Evolutionary conservation across 352 stramenopile genomes (phyloP).

Genomic region (Blastocystis sp.): DNA sequence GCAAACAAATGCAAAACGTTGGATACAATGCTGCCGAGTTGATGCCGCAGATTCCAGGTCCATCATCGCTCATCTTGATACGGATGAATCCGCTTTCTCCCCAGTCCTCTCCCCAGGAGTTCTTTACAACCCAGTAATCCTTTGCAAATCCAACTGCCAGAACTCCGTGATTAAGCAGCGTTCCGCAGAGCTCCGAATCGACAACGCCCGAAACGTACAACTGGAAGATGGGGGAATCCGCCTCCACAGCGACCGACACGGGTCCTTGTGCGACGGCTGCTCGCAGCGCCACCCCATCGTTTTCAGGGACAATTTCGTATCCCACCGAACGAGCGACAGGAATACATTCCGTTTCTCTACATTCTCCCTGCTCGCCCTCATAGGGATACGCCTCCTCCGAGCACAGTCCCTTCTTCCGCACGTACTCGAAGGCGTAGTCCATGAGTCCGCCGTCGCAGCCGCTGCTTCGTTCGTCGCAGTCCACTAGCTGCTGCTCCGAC

Average conservation of each 20-base stretch:
- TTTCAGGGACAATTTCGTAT: slow-evolving; percentile 73
- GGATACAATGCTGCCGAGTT: neutral
- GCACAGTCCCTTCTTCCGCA: slow-evolving; percentile 78
- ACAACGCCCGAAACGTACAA: slow-evolving; percentile 86
- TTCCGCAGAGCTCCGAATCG: slow-evolving; percentile 68
- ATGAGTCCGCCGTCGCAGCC: slow-evolving; percentile 91
- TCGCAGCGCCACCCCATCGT: slow-evolving; percentile 73
- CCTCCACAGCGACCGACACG: slow-evolving; percentile 82
- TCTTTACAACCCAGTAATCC: slow-evolving; percentile 87
- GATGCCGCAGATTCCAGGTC: neutral
- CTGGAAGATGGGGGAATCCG: slow-evolving; percentile 83
- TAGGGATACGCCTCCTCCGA: slow-evolving; percentile 87
- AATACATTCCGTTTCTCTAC: slow-evolving; percentile 55
- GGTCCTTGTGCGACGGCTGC: slow-evolving; percentile 80
- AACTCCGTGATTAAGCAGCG: slow-evolving; percentile 85
- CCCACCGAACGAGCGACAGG: slow-evolving; percentile 70
- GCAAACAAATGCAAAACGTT: neutral
- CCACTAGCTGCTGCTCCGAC: slow-evolving; percentile 91
- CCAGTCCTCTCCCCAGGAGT: slow-evolving; percentile 83
- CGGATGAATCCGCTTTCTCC: slow-evolving; percentile 79
- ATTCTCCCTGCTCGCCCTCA: slow-evolving; percentile 66
- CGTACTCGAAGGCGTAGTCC: slow-evolving; percentile 91
- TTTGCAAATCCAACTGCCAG: slow-evolving; percentile 79
- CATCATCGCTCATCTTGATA: slow-evolving; percentile 71
- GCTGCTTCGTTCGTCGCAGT: slow-evolving; percentile 85